Evolutionary conservation across 306 rosid species (phyloP), one percentile per base, ranked within the genome.

Genomic region (Hippophae tibetana): DNA sequence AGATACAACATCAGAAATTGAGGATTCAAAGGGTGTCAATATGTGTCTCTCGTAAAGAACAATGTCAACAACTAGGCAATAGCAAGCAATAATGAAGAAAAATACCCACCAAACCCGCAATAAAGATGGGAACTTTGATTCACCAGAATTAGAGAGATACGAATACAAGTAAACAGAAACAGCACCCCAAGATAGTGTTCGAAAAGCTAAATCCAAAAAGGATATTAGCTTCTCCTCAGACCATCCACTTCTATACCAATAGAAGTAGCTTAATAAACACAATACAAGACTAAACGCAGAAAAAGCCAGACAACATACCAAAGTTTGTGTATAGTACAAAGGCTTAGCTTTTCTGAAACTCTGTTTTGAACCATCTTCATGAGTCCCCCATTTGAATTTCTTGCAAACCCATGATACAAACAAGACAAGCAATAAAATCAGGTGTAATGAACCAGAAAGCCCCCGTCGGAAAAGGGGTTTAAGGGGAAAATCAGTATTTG

Each of bases 61-160:
- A 11, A 79, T 48, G 65, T 84, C 81, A 27, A 76, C 40, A 11
- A 72, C 71, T 54, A 82, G 70, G 60, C 70, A 78, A 73, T 60
- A 82, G 55, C 64, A 80, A 53, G 77, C 82, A 47, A 84, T 52
- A 61, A 69, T 69, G 43, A 71, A 67, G 67, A 59, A 84, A 40
- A 60, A 73, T 80, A 85, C 66, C 83, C 72, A 76, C 78, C 84
- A 87, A 67, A 82, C 56, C 72, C 83, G 80, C 57, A 87, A 66
- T 52, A 66, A 58, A 42, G 40, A 10, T 2, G 83, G 76, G 45
- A 66, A 74, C 56, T 65, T 60, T 5, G 42, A 14, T 43, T 55
- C 74, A 41, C 57, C 56, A 4, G 60, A 52, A 65, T 56, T 54
- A 13, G 63, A 58, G 38, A 66, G 47, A n/a, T 48, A 66, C 59